Percentiles rank a stretch among this genome's conserved stretches.
Conservation (phyloP, 768 basidiomycete species). For the Pleurotus pulmonarius region DNA sequence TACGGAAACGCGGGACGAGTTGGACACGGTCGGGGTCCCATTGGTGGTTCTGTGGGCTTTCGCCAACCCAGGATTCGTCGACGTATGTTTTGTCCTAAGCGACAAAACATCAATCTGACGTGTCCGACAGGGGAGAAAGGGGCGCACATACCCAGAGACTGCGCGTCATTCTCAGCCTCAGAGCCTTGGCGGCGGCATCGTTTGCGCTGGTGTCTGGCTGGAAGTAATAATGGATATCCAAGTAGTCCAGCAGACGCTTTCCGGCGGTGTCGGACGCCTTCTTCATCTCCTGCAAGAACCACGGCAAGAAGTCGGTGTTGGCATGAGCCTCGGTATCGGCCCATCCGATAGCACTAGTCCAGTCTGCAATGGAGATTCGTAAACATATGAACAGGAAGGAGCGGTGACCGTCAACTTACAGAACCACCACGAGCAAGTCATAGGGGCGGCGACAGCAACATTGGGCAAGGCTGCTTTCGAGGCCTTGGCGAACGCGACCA, state of each 20-base stretch:
- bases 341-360: constrained; percentile 47
- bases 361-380: constrained; percentile 29
- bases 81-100: constrained; percentile 41
- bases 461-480: constrained; percentile 42
- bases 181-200: constrained; percentile 46
- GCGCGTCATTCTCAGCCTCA: constrained; percentile 46
- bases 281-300: constrained; percentile 51
- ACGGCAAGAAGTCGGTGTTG: constrained; percentile 52
- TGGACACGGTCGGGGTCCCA: constrained; percentile 38
- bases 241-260: constrained; percentile 47
- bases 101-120: neutral
- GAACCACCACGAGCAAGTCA: constrained; percentile 43
- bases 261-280: constrained; percentile 27
- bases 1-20: constrained; percentile 48
- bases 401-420: constrained; percentile 24
- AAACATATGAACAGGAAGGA: neutral
- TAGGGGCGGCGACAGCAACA: constrained; percentile 44
- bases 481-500: constrained; percentile 35
- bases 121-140: neutral
- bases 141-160: constrained; percentile 39
- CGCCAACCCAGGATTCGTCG: constrained; percentile 53
- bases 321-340: constrained; percentile 46
- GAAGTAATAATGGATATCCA: constrained; percentile 58
- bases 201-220: constrained; percentile 49
- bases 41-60: constrained; percentile 40